phyloP scores from a whole-genome alignment of 257 asterid genomes.

The Solanum piurae region DNA sequence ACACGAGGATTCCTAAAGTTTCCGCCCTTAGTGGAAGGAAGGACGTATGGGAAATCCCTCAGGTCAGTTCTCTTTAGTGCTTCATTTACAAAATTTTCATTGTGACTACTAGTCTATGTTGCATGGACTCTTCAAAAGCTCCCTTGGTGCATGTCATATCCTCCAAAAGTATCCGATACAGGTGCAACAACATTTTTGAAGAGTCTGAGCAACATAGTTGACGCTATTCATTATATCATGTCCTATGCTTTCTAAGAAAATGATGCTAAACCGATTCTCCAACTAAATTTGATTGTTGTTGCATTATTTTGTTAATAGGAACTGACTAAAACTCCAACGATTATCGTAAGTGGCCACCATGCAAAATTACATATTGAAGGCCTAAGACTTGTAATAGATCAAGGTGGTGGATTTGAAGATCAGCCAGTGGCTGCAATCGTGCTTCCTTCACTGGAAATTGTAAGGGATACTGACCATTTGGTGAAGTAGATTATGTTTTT shows the following conservation, averaged over 20 bases:
- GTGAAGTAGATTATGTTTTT: background rate
- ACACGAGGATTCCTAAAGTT: slow-evolving; percentile 78
- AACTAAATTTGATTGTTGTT: background rate
- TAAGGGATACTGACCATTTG: slow-evolving; percentile 54
- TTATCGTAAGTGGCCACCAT: slow-evolving; percentile 79
- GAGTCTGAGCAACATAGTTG: background rate
- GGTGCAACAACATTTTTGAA: background rate
- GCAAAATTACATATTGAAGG: slow-evolving; percentile 59
- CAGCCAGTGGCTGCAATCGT: slow-evolving; percentile 73
- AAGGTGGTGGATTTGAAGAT: slow-evolving; percentile 60
- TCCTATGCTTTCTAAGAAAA: background rate
- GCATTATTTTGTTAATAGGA: slow-evolving; percentile 24
- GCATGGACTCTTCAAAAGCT: background rate
- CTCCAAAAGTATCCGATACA: background rate
- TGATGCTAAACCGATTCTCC: background rate
- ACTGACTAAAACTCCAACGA: slow-evolving; percentile 39
- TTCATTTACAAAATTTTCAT: background rate
- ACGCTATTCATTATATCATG: background rate
- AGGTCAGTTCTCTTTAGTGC: slow-evolving; percentile 29
- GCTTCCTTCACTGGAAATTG: slow-evolving; percentile 62
- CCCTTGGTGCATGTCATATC: background rate
- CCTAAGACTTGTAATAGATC: slow-evolving; percentile 60
- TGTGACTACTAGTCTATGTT: background rate
- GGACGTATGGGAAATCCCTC: slow-evolving; percentile 79
- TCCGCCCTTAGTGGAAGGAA: slow-evolving; percentile 74